phyloP scores from a whole-genome alignment of 2,329 filamentous ascomycete species.

The Trichoderma sp. region DNA sequence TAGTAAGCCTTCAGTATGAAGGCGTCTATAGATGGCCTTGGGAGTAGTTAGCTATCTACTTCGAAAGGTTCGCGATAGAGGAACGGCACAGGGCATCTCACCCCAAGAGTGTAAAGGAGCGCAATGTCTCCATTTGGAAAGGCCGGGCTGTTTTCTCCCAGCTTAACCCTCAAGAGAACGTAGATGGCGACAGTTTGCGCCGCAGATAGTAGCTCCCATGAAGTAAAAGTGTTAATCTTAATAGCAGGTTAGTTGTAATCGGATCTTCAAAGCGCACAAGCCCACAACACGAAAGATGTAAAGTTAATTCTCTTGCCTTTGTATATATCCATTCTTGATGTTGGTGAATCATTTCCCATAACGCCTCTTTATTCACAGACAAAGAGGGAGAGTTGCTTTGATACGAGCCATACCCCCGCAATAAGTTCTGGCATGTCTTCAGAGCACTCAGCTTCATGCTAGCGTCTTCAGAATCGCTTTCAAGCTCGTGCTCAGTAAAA shows the following conservation, averaged over 20 bases:
- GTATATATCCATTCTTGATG: conserved; percentile 17
- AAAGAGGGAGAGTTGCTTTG: background rate
- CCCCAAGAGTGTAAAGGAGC: conserved; percentile 15
- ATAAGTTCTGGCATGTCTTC: background rate
- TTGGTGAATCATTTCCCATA: conserved; percentile 13
- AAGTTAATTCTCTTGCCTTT: background rate
- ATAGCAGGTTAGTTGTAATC: background rate
- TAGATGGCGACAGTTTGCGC: conserved; percentile 1
- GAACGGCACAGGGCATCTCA: background rate
- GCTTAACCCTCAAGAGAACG: conserved; percentile 7
- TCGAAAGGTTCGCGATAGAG: background rate
- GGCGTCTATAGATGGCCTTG: background rate
- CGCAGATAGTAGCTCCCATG: conserved; percentile 9
- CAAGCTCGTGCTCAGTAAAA: background rate
- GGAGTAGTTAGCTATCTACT: background rate
- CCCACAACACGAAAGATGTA: background rate
- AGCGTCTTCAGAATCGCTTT: background rate
- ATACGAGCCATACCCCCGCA: background rate
- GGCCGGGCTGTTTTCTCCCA: background rate
- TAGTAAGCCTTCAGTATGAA: background rate
- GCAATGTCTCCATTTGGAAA: conserved; percentile 15
- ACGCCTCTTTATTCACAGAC: background rate
- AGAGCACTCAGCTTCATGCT: background rate
- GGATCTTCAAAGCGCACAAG: background rate
- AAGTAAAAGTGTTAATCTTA: background rate